A percentile compares a stretch with the other conserved stretches of the same genome.
These are phyloP conservation scores for Penicillium egyptiacum DNA, from an alignment of 495 filamentous ascomycete genomes.

Conservation along the genomic window DNA sequence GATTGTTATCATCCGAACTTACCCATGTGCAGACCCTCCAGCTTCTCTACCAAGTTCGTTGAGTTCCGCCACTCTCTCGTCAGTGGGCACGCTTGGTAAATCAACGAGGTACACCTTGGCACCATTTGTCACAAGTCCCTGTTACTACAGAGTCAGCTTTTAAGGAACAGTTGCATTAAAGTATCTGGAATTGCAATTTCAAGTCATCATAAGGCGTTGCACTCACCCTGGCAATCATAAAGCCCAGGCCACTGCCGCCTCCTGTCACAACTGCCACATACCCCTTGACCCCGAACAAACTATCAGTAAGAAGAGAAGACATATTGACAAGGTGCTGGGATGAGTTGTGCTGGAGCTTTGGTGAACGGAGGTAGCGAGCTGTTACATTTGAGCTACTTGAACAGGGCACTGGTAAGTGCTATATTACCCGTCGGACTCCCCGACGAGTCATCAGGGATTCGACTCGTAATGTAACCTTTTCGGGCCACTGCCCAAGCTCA, in stretches of 20 bases:
- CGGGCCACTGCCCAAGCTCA: too few relatives aligned
- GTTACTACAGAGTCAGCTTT: neutral
- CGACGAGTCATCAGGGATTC: neutral
- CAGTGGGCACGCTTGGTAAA: constrained; percentile 37
- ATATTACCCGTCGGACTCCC: neutral
- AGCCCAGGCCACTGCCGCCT: constrained; percentile 45
- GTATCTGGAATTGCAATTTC: neutral
- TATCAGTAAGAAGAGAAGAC: constrained; percentile 7
- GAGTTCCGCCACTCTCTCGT: constrained; percentile 32
- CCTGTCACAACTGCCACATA: constrained; percentile 45
- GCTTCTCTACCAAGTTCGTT: constrained; percentile 29
- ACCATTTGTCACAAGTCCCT: constrained; percentile 45
- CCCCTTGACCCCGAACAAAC: constrained; percentile 34
- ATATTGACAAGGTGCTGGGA: constrained; percentile 2
- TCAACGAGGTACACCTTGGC: constrained; percentile 44
- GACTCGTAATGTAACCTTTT: too few relatives aligned
- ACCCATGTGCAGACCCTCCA: constrained; percentile 40
- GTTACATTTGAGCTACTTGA: neutral
- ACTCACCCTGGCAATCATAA: constrained; percentile 44
- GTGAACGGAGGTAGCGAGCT: neutral
- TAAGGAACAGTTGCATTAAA: neutral
- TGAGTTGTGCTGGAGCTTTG: neutral
- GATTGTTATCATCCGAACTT: neutral
- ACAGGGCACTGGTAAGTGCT: neutral
- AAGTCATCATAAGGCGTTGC: neutral